Conservation (phyloP, 2,329 filamentous ascomycete species). For the Colletotrichum lupini region DNA sequence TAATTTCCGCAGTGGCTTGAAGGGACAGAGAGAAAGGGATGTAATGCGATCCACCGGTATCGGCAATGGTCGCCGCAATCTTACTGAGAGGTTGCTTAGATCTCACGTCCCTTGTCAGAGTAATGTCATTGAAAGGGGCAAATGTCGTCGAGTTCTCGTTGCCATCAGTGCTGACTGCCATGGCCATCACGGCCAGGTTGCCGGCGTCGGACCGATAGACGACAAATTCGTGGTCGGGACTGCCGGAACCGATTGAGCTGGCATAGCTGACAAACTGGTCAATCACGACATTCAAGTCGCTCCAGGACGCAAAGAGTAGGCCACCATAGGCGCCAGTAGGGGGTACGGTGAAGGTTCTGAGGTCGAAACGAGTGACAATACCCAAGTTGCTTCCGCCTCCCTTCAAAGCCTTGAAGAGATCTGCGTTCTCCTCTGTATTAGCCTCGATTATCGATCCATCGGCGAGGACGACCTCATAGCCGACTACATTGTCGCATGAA, state of each 20-base stretch:
- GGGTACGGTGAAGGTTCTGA: slow-evolving; percentile 34
- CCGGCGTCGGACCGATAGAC: slow-evolving; percentile 13
- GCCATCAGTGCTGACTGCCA: slow-evolving; percentile 18
- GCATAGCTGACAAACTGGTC: slow-evolving; percentile 13
- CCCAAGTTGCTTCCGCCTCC: slow-evolving; percentile 62
- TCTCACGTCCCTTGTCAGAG: slow-evolving; percentile 3
- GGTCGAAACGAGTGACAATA: slow-evolving; percentile 49
- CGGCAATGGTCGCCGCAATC: slow-evolving; percentile 17
- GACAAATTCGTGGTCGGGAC: slow-evolving; percentile 20
- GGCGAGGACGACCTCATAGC: slow-evolving; percentile 58
- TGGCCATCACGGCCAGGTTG: slow-evolving; percentile 4
- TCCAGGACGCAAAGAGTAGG: slow-evolving; percentile 9
- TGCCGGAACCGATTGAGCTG: slow-evolving; percentile 1
- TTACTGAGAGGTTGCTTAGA: background rate
- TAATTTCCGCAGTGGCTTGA: background rate
- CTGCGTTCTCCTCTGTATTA: slow-evolving; percentile 46
- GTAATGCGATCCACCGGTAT: slow-evolving; percentile 19
- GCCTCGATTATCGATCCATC: slow-evolving; percentile 54
- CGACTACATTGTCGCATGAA: slow-evolving; percentile 54
- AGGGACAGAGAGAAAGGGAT: slow-evolving; percentile 16
- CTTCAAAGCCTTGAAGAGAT: slow-evolving; percentile 60
- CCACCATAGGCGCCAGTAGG: slow-evolving; percentile 11
- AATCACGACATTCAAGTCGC: background rate
- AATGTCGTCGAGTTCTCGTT: slow-evolving; percentile 17
- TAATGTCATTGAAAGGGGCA: slow-evolving; percentile 11